Evolutionary conservation across 2,329 filamentous ascomycete genomes (phyloP).

Genomic region (Bimuria novae-zelandiae): DNA sequence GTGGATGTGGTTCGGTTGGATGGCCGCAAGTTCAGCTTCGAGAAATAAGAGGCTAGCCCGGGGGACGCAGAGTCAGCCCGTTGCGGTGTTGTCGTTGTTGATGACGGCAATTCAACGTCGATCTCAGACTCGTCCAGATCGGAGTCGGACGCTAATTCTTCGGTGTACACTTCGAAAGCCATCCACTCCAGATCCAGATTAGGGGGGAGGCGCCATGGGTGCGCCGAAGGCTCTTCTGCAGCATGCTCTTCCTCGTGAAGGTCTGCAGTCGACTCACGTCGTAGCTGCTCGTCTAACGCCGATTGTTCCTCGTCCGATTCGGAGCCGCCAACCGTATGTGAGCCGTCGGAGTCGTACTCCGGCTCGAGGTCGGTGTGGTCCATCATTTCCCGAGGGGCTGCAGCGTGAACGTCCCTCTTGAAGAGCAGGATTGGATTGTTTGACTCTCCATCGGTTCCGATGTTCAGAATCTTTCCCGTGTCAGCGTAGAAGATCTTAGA

Average conservation of each 20-base stretch:
- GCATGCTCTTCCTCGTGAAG: slow-evolving; percentile 17
- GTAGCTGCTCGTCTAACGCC: slow-evolving; percentile 51
- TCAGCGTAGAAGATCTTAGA: slow-evolving; percentile 94
- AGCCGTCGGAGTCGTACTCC: slow-evolving; percentile 44
- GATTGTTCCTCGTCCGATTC: slow-evolving; percentile 48
- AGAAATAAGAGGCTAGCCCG: slow-evolving; percentile 48
- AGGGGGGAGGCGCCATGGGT: slow-evolving; percentile 66
- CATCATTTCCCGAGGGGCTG: slow-evolving; percentile 64
- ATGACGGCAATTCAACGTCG: slow-evolving; percentile 21
- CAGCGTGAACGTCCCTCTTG: slow-evolving; percentile 70
- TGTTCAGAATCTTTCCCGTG: slow-evolving; percentile 86
- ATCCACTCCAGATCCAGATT: slow-evolving; percentile 90
- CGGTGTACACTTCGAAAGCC: slow-evolving; percentile 81
- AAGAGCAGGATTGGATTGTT: slow-evolving; percentile 76
- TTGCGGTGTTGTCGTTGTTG: slow-evolving; percentile 17
- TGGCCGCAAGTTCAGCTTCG: slow-evolving; percentile 51
- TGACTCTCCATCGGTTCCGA: slow-evolving; percentile 68
- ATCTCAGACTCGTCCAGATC: slow-evolving; percentile 50
- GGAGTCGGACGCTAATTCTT: slow-evolving; percentile 62
- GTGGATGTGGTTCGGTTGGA: slow-evolving; percentile 29
- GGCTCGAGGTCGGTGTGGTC: slow-evolving; percentile 40
- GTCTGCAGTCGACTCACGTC: slow-evolving; percentile 46
- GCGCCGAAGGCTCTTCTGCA: slow-evolving; percentile 23
- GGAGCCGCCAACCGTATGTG: slow-evolving; percentile 40
- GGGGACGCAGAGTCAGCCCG: slow-evolving; percentile 47